A percentile compares a stretch with the other conserved stretches of the same genome.
Evolutionary conservation across 768 basidiomycete species (phyloP).

Genomic region (Hypsizygus marmoreus): DNA sequence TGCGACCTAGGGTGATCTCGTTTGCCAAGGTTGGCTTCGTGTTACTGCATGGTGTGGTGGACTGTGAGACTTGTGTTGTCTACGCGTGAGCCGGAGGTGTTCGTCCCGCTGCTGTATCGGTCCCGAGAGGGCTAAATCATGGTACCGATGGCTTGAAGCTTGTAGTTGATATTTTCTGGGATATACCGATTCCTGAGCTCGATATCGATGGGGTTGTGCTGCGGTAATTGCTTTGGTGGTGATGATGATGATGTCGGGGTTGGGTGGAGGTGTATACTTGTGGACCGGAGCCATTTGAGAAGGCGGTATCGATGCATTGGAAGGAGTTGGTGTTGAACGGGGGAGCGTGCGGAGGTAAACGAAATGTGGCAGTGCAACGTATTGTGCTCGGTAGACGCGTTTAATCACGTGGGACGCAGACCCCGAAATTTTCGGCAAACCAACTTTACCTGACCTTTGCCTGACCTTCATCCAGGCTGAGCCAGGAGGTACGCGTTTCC

Average conservation of each 20-base stretch:
- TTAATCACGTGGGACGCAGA: too few species aligned
- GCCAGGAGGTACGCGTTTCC: too few species aligned
- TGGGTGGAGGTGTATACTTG: constrained; percentile 47
- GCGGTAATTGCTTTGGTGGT: constrained; percentile 17
- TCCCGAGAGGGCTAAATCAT: constrained; percentile 16
- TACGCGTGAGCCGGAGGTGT: constrained; percentile 54
- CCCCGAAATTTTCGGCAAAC: too few species aligned
- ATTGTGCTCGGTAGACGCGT: too few species aligned
- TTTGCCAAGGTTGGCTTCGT: too few species aligned
- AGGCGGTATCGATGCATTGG: constrained; percentile 35
- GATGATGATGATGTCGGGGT: constrained; percentile 17
- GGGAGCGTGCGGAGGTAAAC: constrained; percentile 31
- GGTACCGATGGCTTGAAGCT: constrained; percentile 10
- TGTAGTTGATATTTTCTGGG: constrained; percentile 48
- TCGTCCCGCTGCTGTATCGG: constrained; percentile 43
- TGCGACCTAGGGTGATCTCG: too few species aligned
- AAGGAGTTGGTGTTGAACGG: constrained; percentile 34
- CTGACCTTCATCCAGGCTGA: too few species aligned
- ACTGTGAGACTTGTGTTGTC: constrained; percentile 53
- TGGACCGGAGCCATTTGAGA: constrained; percentile 51
- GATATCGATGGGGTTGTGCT: constrained; percentile 11
- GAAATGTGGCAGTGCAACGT: too few species aligned
- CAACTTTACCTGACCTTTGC: too few species aligned
- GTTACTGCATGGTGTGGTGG: too few species aligned
- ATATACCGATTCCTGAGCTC: constrained; percentile 11